Percentiles rank a stretch among this genome's conserved stretches.
These are phyloP conservation scores for Penicillium herquei DNA, from an alignment of 495 filamentous ascomycete genomes.

Conservation along the genomic window DNA sequence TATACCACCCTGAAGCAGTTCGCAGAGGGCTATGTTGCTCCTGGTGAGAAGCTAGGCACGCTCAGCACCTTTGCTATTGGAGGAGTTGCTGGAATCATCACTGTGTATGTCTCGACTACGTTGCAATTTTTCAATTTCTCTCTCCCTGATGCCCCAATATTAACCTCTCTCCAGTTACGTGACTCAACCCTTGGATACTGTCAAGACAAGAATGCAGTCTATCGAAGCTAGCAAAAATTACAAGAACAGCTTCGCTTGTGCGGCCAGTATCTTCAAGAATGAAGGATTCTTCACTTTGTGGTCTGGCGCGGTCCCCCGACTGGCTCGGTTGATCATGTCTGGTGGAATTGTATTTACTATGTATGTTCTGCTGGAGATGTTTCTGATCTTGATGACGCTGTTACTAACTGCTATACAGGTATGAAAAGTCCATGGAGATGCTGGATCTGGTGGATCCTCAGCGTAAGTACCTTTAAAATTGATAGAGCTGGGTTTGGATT, in stretches of 20 bases:
- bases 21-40: conserved; percentile 87
- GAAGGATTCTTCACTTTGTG: conserved; percentile 91
- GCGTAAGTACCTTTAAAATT: conserved; percentile 69
- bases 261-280: conserved; percentile 76
- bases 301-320: conserved; percentile 84
- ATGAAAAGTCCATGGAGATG: conserved; percentile 94
- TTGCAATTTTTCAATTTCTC: neutral
- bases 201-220: conserved; percentile 98
- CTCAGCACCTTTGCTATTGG: conserved; percentile 88
- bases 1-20: conserved; percentile 90
- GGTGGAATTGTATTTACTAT: conserved; percentile 98
- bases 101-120: conserved; percentile 62
- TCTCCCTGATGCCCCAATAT: neutral
- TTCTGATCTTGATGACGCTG: no score
- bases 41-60: conserved; percentile 92
- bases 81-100: conserved; percentile 85
- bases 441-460: conserved; percentile 82
- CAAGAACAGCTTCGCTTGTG: conserved; percentile 86
- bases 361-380: conserved; percentile 41
- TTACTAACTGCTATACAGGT: conserved; percentile 44
- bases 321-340: conserved; percentile 81
- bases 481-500: no score
- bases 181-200: conserved; percentile 89
- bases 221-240: conserved; percentile 83
- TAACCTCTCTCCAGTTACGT: conserved; percentile 42